These are phyloP conservation scores for Amanita rubescens DNA, from an alignment of 768 basidiomycete species.

Conservation along the genomic window DNA sequence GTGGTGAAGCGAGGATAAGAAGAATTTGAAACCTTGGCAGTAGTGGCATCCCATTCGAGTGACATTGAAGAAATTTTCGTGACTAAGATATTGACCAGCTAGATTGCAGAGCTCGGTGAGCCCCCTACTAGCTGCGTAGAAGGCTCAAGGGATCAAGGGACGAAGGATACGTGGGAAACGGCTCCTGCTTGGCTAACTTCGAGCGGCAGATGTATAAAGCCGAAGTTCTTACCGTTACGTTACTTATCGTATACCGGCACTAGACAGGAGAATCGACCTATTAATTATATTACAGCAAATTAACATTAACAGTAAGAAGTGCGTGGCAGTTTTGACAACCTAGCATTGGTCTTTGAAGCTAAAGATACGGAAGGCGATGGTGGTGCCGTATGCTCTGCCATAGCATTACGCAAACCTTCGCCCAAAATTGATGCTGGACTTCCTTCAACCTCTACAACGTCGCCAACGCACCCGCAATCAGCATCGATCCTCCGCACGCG, in stretches of 20 bases:
- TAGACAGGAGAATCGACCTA: no score
- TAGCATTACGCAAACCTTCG: background rate
- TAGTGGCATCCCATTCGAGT: slow-evolving; percentile 27
- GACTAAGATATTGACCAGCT: no score
- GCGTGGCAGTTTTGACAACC: slow-evolving; percentile 14
- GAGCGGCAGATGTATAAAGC: no score
- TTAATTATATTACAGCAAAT: no score
- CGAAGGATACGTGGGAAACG: no score
- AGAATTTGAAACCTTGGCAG: slow-evolving; percentile 27
- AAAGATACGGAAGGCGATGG: background rate
- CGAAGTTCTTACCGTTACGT: no score
- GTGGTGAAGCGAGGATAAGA: slow-evolving; percentile 1
- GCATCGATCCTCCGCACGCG: slow-evolving; percentile 16
- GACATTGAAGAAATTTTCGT: slow-evolving; percentile 6
- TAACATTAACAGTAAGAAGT: slow-evolving; percentile 10
- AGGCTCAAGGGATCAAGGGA: no score
- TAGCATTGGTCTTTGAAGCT: slow-evolving; percentile 5
- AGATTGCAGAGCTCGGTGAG: no score
- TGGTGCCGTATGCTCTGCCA: background rate
- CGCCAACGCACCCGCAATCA: background rate
- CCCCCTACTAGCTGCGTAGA: background rate
- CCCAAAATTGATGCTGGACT: background rate
- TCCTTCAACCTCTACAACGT: background rate
- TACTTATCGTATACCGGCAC: no score
- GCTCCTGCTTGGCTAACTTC: no score